Evolutionary conservation across 352 stramenopile genomes (phyloP), one percentile per base, ranked within the genome.

Genomic region (Phytophthora pinifolia): DNA sequence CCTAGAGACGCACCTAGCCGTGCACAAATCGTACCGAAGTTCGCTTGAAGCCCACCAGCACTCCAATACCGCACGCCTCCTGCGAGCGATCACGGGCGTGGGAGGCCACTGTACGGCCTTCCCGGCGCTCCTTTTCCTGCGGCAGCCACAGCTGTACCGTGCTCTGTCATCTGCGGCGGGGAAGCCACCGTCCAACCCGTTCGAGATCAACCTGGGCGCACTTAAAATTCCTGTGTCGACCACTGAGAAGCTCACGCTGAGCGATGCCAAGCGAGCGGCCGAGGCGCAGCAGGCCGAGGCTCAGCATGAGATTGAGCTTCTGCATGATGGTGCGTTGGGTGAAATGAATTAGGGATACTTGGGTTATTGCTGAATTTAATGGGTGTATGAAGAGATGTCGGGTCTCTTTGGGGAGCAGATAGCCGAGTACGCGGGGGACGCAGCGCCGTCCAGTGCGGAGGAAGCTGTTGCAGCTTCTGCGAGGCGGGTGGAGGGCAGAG

Each of bases 121-220:
- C 34, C 13, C 18, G 9, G 12, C 53, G 17, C 36, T 12, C 12
- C 6, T 17, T 3, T 42, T 39, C 20, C 5, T 43, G 3, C 30
- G 20, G 15, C 36, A 32, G 14, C 25, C 29, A 47, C 37, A 12
- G 12, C 0, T 6, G 6, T 56, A 30, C 34, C 37, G 53, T 14
- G 46, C 12, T 17, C 15, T 67, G 7, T 64, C 55, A 0, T 56
- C 42, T 9, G 14, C 46, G 22, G 35, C 2, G 0, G 22, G 4
- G 8, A 62, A 63, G 17, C 30, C 47, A 1, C 45, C 50, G 27
- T 39, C 42, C 7, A 82, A 83, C 39, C 76, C 66, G 34, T 84
- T 86, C 46, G 76, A 86, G 42, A 81, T 83, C 46, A 59, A 83
- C 27, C 67, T 86, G 42, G 77, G 51, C 31, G 59, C 29, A 41